Percentiles rank a stretch among this genome's conserved stretches.
Evolutionary conservation across 2,329 filamentous ascomycete genomes (phyloP).

Genomic region (Chrysoporthe cubensis): DNA sequence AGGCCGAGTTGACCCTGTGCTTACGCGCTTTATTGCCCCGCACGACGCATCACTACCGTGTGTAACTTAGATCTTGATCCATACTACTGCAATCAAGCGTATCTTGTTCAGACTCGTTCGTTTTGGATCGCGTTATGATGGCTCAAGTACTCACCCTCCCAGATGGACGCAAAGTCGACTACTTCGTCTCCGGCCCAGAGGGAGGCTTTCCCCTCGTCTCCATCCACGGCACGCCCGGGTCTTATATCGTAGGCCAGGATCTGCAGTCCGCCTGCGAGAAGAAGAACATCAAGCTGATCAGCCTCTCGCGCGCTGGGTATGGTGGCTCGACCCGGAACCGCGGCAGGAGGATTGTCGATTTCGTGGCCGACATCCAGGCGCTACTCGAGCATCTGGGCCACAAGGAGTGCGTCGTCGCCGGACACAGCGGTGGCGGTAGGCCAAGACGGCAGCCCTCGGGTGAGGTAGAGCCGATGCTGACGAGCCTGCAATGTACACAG

Average conservation of each 20-base stretch:
- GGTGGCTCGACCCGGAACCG: slow-evolving; percentile 20
- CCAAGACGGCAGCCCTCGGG: not conserved
- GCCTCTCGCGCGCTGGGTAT: slow-evolving; percentile 24
- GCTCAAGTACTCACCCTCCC: slow-evolving; percentile 15
- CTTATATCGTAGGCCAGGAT: slow-evolving; percentile 13
- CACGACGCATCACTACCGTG: not conserved
- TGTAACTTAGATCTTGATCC: not conserved
- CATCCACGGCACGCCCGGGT: slow-evolving; percentile 25
- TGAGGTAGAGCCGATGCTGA: not conserved
- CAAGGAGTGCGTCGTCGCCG: slow-evolving; percentile 23
- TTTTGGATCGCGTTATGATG: slow-evolving; percentile 3
- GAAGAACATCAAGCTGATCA: slow-evolving; percentile 24
- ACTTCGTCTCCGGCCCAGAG: slow-evolving; percentile 21
- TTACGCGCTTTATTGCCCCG: not conserved
- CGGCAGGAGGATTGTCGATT: slow-evolving; percentile 19
- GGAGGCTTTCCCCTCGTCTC: slow-evolving; percentile 20
- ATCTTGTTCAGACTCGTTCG: too few relatives aligned
- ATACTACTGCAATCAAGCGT: too few relatives aligned
- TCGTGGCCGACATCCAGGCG: slow-evolving; percentile 22
- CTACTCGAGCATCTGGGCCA: slow-evolving; percentile 23
- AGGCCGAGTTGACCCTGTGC: not conserved
- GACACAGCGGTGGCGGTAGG: slow-evolving; percentile 26
- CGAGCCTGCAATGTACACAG: not conserved
- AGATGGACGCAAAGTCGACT: slow-evolving; percentile 26
- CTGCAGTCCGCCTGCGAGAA: slow-evolving; percentile 13